These are phyloP conservation scores for Penicillium nordicum DNA, from an alignment of 2,329 filamentous ascomycete species.

Conservation along the genomic window DNA sequence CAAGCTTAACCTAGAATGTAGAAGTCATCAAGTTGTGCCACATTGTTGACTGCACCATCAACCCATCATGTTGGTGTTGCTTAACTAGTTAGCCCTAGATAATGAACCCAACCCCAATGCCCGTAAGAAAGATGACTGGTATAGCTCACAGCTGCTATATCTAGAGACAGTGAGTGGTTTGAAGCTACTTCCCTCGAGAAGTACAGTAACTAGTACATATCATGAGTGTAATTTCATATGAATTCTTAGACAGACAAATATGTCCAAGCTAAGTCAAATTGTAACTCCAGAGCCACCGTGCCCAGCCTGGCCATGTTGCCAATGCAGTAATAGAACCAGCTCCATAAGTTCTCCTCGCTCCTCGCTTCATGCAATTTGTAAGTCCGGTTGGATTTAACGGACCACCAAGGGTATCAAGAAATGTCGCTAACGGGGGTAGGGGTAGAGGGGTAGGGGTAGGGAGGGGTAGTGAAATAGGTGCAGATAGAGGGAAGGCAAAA, in stretches of 20 bases:
- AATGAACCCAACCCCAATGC: neutral
- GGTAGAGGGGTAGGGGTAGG: neutral
- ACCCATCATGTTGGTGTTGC: neutral
- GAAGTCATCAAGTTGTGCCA: neutral
- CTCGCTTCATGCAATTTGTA: constrained; percentile 4
- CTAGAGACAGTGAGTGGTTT: too few relatives aligned
- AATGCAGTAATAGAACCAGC: neutral
- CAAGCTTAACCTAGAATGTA: neutral
- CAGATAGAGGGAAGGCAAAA: neutral
- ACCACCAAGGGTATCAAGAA: constrained; percentile 11
- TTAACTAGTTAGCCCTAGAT: neutral
- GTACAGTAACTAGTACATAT: neutral
- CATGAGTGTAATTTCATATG: neutral
- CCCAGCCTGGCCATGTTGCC: neutral
- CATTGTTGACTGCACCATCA: neutral
- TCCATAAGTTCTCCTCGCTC: neutral
- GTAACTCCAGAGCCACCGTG: neutral
- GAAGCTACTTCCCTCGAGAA: neutral
- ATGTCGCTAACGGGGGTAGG: neutral
- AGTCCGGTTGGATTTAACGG: neutral
- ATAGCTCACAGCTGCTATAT: neutral
- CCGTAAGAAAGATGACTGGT: neutral
- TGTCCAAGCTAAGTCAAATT: neutral
- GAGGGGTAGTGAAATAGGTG: neutral
- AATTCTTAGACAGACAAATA: neutral